Base-by-base conservation (phyloP, 495 filamentous ascomycete species). In the Xylaria venustula region DNA sequence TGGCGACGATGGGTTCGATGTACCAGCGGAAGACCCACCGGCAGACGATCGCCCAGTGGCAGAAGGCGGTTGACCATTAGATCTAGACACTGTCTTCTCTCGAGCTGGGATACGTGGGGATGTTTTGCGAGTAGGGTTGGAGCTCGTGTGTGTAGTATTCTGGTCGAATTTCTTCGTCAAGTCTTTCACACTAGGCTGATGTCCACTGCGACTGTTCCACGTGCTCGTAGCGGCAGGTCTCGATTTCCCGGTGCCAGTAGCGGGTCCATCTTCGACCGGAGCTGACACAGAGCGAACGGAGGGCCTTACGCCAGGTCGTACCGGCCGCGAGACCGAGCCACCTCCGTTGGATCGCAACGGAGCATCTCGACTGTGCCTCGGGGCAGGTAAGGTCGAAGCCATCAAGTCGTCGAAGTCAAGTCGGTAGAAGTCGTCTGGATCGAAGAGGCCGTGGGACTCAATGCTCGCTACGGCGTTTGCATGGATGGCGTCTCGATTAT, bases 381-480 rank as follows among this genome's bases (percentile, higher is more conserved):
- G 54, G 71, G 63, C 45, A 64, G 70, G 54, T 64, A 64, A 54
- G 66, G 74, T 48, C 64, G 75, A 68, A 58, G 72, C 72, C 67
- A 71, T 70, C 52, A 62, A 64, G 61, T 67, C 69, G 62, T 69
- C 64, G 58, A 68, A 62, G 63, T 79, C 79, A 66, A 72, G 76
- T 63, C 76, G 73, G 67, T 85, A 83, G 65, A 82, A 85, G 54
- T 82, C 74, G 75, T 78, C 81, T 36, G 80, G 80, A 57, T 81
- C 71, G 67, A 71, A 62, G 60, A 67, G 60, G 50, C 66, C 66
- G 63, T 70, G 62, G 61, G 68, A 64, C 61, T 73, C 73, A 69
- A 71, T 66, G 70, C 47, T 66, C 53, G 64, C 6, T 49, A 51
- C 60, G 60, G 72, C 67, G 61, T 72, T 72, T 64, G 72, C 67